phyloP scores from a whole-genome alignment of 106 monocot species.

The Platanthera zijinensis region DNA sequence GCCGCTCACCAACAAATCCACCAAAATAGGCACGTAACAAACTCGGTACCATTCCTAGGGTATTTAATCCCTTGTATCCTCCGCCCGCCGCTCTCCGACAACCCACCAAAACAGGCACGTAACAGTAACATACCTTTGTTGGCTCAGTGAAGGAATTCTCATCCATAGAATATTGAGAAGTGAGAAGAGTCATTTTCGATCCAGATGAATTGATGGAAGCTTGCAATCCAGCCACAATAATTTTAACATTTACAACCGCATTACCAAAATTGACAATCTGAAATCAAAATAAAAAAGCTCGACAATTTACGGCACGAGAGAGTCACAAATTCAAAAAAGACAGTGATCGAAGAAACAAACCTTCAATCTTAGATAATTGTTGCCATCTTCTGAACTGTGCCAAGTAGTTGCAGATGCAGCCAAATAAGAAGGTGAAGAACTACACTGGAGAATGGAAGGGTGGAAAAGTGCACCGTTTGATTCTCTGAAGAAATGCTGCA shows the following conservation, averaged over 20 bases:
- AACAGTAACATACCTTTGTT: constrained; percentile 42
- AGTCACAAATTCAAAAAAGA: not conserved
- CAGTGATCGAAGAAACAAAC: constrained; percentile 15
- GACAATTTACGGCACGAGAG: not conserved
- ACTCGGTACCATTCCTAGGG: too few relatives aligned
- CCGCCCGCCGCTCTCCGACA: too few relatives aligned
- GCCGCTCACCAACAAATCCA: too few relatives aligned
- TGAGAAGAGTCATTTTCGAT: constrained; percentile 55
- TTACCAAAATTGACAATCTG: constrained; percentile 86
- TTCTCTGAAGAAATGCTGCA: constrained; percentile 86
- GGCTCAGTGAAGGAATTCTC: constrained; percentile 80
- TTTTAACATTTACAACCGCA: constrained; percentile 44
- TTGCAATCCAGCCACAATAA: constrained; percentile 48
- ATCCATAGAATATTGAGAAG: constrained; percentile 49
- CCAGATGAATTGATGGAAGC: constrained; percentile 28
- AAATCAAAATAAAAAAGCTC: not conserved
- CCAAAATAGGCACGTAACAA: too few relatives aligned
- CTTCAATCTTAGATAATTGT: constrained; percentile 69
- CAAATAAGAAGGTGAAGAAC: constrained; percentile 21
- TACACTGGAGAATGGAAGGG: constrained; percentile 39
- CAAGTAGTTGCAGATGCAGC: constrained; percentile 80
- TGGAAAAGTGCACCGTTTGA: constrained; percentile 64
- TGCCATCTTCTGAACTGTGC: constrained; percentile 36
- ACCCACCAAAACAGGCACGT: too few relatives aligned
- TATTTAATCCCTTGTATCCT: too few relatives aligned